Percentiles rank a stretch among this genome's conserved stretches.
These are phyloP conservation scores for Clitopilus passeckerianus DNA, from an alignment of 768 basidiomycete genomes.

Conservation along the genomic window DNA sequence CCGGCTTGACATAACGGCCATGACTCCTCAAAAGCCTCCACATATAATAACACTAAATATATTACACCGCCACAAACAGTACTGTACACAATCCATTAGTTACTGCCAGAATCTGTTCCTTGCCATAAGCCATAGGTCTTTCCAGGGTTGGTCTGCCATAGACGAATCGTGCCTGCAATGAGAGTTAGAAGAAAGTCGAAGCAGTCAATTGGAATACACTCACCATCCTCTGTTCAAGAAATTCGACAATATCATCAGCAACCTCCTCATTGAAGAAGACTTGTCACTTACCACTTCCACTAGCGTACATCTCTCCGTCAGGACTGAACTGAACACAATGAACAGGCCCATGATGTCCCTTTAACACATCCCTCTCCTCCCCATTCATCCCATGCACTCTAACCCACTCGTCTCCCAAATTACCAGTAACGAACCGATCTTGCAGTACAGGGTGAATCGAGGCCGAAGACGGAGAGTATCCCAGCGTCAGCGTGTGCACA, in stretches of 20 bases:
- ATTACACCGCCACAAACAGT: background rate
- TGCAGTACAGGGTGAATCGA: slow-evolving; percentile 88
- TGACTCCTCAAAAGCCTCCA: slow-evolving; percentile 2
- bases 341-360: slow-evolving; percentile 97
- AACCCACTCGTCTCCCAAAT: slow-evolving; percentile 91
- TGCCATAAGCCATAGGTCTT: slow-evolving; percentile 93
- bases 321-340: slow-evolving; percentile 93
- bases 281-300: slow-evolving; percentile 79
- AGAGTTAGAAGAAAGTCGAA: slow-evolving; percentile 2
- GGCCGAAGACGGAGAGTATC: slow-evolving; percentile 89
- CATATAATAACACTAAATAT: slow-evolving; percentile 8
- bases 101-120: slow-evolving; percentile 24
- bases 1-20: background rate
- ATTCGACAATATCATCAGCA: slow-evolving; percentile 5
- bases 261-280: background rate
- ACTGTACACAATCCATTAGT: background rate
- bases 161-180: slow-evolving; percentile 76
- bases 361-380: slow-evolving; percentile 84
- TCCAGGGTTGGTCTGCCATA: slow-evolving; percentile 97
- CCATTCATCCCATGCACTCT: slow-evolving; percentile 89
- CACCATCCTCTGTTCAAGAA: slow-evolving; percentile 63
- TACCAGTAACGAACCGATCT: slow-evolving; percentile 92
- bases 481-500: slow-evolving; percentile 72
- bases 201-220: slow-evolving; percentile 1
- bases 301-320: slow-evolving; percentile 96